Conservation (phyloP, 352 stramenopile genomes). For the Globisporangium viniferum region DNA sequence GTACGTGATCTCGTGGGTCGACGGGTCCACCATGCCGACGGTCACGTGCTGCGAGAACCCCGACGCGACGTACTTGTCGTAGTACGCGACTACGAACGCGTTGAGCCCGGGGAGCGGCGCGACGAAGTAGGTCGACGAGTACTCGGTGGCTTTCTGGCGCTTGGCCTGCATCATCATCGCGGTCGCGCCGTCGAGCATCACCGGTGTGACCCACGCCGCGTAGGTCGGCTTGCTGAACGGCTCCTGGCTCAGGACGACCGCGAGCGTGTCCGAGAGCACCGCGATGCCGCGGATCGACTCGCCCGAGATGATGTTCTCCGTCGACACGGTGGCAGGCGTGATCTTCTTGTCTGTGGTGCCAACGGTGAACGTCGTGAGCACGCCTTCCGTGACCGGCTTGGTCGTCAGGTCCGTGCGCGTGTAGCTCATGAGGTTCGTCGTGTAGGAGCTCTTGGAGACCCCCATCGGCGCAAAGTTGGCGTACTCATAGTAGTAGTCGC, state of each 20-base stretch:
- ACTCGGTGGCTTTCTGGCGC: slow-evolving; percentile 17
- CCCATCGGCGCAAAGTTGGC: slow-evolving; percentile 53
- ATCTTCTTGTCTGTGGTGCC: slow-evolving; percentile 31
- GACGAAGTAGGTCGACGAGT: slow-evolving; percentile 40
- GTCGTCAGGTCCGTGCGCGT: slow-evolving; percentile 15
- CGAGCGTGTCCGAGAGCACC: slow-evolving; percentile 51
- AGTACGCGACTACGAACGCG: slow-evolving; percentile 50
- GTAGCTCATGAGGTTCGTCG: slow-evolving; percentile 57
- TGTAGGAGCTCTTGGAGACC: slow-evolving; percentile 27
- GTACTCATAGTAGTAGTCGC: slow-evolving; percentile 25
- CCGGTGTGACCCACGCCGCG: slow-evolving; percentile 30
- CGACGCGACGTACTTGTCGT: slow-evolving; percentile 24
- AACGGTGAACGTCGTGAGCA: slow-evolving; percentile 49
- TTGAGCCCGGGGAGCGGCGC: slow-evolving; percentile 24
- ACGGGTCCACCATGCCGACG: slow-evolving; percentile 31
- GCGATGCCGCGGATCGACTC: slow-evolving; percentile 45
- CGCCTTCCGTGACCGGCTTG: slow-evolving; percentile 23
- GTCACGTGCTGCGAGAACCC: slow-evolving; percentile 36
- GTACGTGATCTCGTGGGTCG: slow-evolving; percentile 34
- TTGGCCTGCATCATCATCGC: slow-evolving; percentile 24
- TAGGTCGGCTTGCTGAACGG: slow-evolving; percentile 9
- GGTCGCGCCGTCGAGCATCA: slow-evolving; percentile 22
- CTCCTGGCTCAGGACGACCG: slow-evolving; percentile 30
- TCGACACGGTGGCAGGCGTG: slow-evolving; percentile 12
- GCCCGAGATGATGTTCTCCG: slow-evolving; percentile 21